A percentile compares a stretch with the other conserved stretches of the same genome.
Conservation (phyloP, 371 early-diverging fungal species). For the Smittium mucronatum region DNA sequence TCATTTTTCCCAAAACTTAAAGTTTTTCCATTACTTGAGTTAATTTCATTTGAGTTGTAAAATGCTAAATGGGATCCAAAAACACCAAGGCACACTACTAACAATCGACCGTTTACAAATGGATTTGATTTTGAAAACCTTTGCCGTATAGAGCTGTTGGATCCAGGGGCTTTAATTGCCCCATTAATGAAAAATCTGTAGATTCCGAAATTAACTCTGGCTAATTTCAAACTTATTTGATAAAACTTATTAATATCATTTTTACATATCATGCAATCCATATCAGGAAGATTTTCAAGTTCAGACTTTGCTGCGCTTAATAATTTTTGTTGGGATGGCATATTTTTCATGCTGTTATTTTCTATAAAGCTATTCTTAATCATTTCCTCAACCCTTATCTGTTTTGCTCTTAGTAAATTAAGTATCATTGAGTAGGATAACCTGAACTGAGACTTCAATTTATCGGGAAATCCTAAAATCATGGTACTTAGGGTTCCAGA, state of each 20-base stretch:
- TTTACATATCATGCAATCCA: slow-evolving; percentile 76
- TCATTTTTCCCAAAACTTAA: neutral
- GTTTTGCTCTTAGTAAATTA: slow-evolving; percentile 92
- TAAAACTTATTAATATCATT: slow-evolving; percentile 61
- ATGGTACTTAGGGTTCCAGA: slow-evolving; percentile 49
- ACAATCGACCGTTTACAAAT: neutral
- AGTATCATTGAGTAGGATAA: slow-evolving; percentile 98
- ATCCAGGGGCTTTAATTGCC: neutral
- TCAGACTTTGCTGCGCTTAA: slow-evolving; percentile 30
- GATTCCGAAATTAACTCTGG: neutral
- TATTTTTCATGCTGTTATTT: slow-evolving; percentile 58
- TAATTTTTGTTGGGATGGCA: slow-evolving; percentile 59
- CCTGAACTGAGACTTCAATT: slow-evolving; percentile 92
- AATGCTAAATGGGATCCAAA: neutral
- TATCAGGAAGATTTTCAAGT: slow-evolving; percentile 32
- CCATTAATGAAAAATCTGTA: neutral
- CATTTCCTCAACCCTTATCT: slow-evolving; percentile 95
- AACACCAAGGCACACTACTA: neutral
- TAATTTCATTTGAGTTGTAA: neutral
- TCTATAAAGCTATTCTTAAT: slow-evolving; percentile 96
- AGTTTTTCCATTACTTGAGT: neutral
- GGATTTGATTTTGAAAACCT: neutral
- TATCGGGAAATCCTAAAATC: slow-evolving; percentile 79
- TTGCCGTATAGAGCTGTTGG: neutral
- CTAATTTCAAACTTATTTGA: slow-evolving; percentile 26